Base-by-base conservation (phyloP, 441 rosid species). In the Omphalea diandra region DNA sequence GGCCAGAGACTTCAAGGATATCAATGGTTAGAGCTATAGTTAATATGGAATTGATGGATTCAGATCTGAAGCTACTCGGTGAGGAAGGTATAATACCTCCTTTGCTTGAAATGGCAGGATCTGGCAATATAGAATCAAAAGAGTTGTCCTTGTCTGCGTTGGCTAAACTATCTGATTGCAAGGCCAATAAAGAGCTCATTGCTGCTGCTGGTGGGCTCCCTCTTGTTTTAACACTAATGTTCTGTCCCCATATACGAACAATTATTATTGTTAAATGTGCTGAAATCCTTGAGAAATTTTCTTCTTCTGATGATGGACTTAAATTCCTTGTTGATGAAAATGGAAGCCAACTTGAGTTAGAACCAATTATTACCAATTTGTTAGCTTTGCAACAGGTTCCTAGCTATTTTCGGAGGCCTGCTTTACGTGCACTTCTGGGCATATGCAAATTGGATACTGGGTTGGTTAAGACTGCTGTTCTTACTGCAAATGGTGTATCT, bases 401-500 rank as follows among this genome's bases (percentile, higher is more conserved):
- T n/a, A 74, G 72, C 56, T 57, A 38, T 74, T 78, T 74, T 46
- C 78, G 81, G 44, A 82, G 73, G 80, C 89, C 85, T 4, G 82
- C 87, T 68, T 65, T 86, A 72, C 76, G 71, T 22, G 82, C 83
- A 20, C 86, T 88, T 75, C 74, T 86, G 38, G 83, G 82, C 54
- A 82, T 86, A 38, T 86, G 85, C 82, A 80, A 81, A 75, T 65
- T 71, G 10, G 85, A 84, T n/a, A 73, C 86, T 4, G 73, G 62
- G 24, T 77, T 84, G 65, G 86, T 88, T 68, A 88, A 88, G 84
- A 83, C 75, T 31, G 93, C 88, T 31, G 89, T 88, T 47, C 77
- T 84, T 49, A 75, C 76, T 52, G 80, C 88, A 35, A 65, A 74
- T 72, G 88, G 87, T 52, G 74, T 86, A 24, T 70, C 80, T 20